Conservation (phyloP, 192 early-diverging fungal species). For the Entomortierella beljakovae region DNA sequence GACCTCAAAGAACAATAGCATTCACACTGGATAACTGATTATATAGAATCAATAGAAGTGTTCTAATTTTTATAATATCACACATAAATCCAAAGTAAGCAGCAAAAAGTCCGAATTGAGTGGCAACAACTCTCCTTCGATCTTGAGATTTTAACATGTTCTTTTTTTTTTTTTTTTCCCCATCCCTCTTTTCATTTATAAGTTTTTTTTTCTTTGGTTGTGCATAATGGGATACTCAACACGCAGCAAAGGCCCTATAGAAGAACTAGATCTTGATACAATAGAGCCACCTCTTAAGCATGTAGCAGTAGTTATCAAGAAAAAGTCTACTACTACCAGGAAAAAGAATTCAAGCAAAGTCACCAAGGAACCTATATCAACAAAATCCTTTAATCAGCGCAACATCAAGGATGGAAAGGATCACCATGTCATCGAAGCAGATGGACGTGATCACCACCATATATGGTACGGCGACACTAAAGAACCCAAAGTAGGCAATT, state of each 20-base stretch:
- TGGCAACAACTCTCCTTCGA: too few species aligned
- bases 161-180: too few species aligned
- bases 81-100: too few species aligned
- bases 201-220: too few species aligned
- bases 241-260: constrained; percentile 4
- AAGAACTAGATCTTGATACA: neutral
- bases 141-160: too few species aligned
- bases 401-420: neutral
- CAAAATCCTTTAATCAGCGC: too few species aligned
- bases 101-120: too few species aligned
- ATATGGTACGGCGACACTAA: constrained; percentile 1
- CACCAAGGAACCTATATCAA: neutral
- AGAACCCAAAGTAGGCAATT: neutral
- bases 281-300: neutral
- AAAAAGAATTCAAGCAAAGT: neutral
- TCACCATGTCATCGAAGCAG: constrained; percentile 14
- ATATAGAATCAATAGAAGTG: too few species aligned
- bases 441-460: constrained; percentile 33
- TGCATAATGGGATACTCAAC: constrained; percentile 32
- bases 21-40: too few species aligned
- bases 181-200: too few species aligned
- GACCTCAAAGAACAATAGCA: too few species aligned
- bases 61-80: too few species aligned
- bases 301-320: neutral
- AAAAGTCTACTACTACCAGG: neutral